Conservation (phyloP, 1,284 basidiomycete species). For the Boletellus deceptivus region DNA sequence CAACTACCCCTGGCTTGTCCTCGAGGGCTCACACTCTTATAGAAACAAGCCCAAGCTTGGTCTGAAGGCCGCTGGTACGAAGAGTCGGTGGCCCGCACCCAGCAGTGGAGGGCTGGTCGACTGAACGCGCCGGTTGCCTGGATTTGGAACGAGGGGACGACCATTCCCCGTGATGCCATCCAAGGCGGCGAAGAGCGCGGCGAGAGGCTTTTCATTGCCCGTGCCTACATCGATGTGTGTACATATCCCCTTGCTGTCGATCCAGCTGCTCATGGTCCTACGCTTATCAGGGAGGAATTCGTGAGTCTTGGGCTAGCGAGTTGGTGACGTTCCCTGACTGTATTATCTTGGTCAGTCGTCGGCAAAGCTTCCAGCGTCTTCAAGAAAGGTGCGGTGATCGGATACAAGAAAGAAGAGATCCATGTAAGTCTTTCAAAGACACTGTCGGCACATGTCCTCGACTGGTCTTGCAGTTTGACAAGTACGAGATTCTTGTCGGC, state of each 20-base stretch:
- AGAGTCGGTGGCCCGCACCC: conserved; percentile 54
- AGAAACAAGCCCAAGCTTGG: conserved; percentile 56
- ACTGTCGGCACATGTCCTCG: neutral
- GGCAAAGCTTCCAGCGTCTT: conserved; percentile 62
- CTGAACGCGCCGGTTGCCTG: conserved; percentile 50
- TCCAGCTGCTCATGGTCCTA: conserved; percentile 11
- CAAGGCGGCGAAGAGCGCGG: conserved; percentile 53
- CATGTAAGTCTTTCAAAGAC: conserved; percentile 41
- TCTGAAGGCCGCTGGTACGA: conserved; percentile 53
- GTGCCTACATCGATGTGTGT: conserved; percentile 58
- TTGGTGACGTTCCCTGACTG: conserved; percentile 1
- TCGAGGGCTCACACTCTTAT: conserved; percentile 2
- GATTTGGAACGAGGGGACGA: conserved; percentile 56
- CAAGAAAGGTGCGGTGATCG: conserved; percentile 60
- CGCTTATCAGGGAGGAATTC: conserved; percentile 46
- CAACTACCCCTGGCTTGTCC: neutral
- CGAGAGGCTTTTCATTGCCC: conserved; percentile 52
- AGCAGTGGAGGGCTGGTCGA: conserved; percentile 48
- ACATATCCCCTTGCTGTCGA: neutral
- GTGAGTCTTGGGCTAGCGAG: conserved; percentile 38
- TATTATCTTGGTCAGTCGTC: conserved; percentile 43
- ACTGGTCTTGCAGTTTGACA: conserved; percentile 42
- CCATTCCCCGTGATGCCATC: conserved; percentile 59
- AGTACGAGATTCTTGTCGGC: conserved; percentile 69
- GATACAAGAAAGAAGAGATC: conserved; percentile 55